Evolutionary conservation across 805 yeast species (phyloP), one percentile per base, ranked within the genome.

Genomic region (Kodamaea kakaduensis): DNA sequence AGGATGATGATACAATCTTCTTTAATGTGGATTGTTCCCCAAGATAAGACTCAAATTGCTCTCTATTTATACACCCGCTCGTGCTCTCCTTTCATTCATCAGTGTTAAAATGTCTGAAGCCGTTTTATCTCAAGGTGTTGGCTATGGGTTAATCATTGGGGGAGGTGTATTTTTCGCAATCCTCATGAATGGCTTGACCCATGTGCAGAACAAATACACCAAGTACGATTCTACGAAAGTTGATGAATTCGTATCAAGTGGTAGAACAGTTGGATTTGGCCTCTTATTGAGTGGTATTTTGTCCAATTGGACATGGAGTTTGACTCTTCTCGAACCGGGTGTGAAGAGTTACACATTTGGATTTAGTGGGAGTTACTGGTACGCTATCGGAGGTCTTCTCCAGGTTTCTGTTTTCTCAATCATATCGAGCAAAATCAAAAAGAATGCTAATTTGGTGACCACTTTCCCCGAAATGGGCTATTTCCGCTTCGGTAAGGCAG

Each of bases 321-420:
- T 50, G 21, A 52, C 59, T 0, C 38, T 56, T n/a, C 39, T 56
- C 25, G 48, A 47, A 19, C 41, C 54, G 1, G 51, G 51, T 6
- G 46, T 54, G 10, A 44, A 47, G 39, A 32, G 47, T 16, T 54
- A 51, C 37, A 34, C 42, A 14, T 35, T 48, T 17, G 59, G 58
- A 2, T 24, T 54, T 28, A 37, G 46, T 23, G 59, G 58, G 3
- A 39, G 48, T 8, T 56, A 46, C 31, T 46, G 48, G 45, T 56
- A 51, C 42, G 58, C 51, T 2, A 36, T 50, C 4, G 53, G 54
- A 6, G 59, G 59, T 17, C 34, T 48, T 26, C 34, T 50, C 46
- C 31, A 56, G 31, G 60, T 62, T 9, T 50, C 61, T 6, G 59
- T 63, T n/a, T 61, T 62, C 34, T 47, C 61, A 8, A 45, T 59